Percentiles rank a stretch among this genome's conserved stretches.
Evolutionary conservation across 352 stramenopile species (phyloP).

Genomic region (Pythium vanterpoolii): DNA sequence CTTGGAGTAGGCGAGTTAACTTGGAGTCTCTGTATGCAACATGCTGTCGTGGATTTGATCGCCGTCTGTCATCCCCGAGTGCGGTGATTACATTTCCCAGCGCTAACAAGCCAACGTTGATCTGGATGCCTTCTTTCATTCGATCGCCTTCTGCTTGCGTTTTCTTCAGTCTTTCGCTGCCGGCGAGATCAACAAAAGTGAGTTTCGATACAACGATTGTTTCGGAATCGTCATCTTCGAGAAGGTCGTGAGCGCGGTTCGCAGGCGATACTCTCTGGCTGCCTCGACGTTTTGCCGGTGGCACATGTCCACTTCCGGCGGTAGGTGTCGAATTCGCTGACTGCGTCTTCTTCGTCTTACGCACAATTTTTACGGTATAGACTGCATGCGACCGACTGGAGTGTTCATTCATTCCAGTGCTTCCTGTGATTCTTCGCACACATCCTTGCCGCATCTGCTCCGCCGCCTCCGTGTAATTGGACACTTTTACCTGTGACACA

Average conservation of each 20-base stretch:
- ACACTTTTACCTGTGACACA: slow-evolving; percentile 43
- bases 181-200: slow-evolving; percentile 86
- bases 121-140: slow-evolving; percentile 90
- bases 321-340: not conserved
- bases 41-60: slow-evolving; percentile 43
- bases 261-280: slow-evolving; percentile 11
- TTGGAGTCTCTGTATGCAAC: slow-evolving; percentile 84
- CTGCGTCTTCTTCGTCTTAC: slow-evolving; percentile 19
- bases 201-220: slow-evolving; percentile 69
- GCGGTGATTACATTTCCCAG: slow-evolving; percentile 88
- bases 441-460: slow-evolving; percentile 80
- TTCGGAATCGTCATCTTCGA: slow-evolving; percentile 29
- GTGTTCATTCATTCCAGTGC: slow-evolving; percentile 87
- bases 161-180: slow-evolving; percentile 85
- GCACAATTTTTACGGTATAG: slow-evolving; percentile 85
- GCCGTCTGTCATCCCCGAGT: slow-evolving; percentile 65
- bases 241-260: slow-evolving; percentile 8
- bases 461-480: slow-evolving; percentile 50
- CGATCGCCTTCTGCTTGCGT: slow-evolving; percentile 76
- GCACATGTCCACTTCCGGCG: not conserved
- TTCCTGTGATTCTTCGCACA: slow-evolving; percentile 72
- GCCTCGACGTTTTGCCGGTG: slow-evolving; percentile 7
- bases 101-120: slow-evolving; percentile 81
- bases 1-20: slow-evolving; percentile 75
- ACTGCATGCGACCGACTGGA: slow-evolving; percentile 86